Base-by-base conservation (phyloP, 805 yeast genomes). In the Ogataea nonfermentans region DNA sequence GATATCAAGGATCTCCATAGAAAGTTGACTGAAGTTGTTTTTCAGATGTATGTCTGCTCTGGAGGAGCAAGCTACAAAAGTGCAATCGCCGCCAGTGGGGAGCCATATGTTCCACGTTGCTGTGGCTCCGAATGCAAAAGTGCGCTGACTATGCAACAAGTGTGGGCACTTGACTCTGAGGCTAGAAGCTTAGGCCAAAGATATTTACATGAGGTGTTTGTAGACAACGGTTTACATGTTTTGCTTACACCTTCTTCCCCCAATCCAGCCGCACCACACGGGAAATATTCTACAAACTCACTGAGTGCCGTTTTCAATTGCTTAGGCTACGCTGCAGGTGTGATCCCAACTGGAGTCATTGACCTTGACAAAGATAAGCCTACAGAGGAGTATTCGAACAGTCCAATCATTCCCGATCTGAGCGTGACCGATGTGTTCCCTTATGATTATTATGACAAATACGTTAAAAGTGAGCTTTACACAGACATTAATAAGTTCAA, bases 261-360 rank as follows among this genome's bases (percentile, higher is more conserved):
- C 5, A 37, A 37, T 48, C 78, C 79, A 1, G 71, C 67, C 1
- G 60, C 73, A 13, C 69, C 77, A 9, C 66, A 63, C 43, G 63
- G 41, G 5, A 37, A 31, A 30, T 37, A 37, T 16, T 30, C 41
- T 74, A 9, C 71, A 70, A 28, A 38, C 39, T 32, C 41, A 19
- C 22, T 36, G 71, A 69, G 61, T 33, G 50, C 44, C 3, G 41
- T 33, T 26, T 48, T 37, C 46, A 76, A 76, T 53, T 63, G 71
- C 4, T 54, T 73, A 20, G 81, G 76, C 47, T 72, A 72, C 49
- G 32, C 62, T 25, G 56, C 61, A 27, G 79, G 77, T 25, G 67
- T 71, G 28, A 35, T 80, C 28, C 87, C 85, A 0, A 79, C 78
- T 4, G 69, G 78, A 4, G 65, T 70, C 49, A 81, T 76, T 3